Percentiles rank a stretch among this genome's conserved stretches.
Conservation (phyloP, 768 basidiomycete genomes). For the Serendipita sp. region DNA sequence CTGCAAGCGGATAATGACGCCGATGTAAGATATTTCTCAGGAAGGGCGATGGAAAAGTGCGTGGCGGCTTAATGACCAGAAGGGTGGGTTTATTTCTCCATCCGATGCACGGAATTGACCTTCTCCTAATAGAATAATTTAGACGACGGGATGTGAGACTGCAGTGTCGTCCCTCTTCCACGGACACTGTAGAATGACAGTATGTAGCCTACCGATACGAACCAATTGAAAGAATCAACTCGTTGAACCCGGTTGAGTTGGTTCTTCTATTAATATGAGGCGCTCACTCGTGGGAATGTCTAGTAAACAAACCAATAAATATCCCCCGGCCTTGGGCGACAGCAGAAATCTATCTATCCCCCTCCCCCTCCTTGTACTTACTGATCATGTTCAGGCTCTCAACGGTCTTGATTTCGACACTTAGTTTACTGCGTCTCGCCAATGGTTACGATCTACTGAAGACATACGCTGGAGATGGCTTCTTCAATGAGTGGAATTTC, state of each 20-base stretch:
- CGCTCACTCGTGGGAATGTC: too few species aligned
- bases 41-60: conserved; percentile 51
- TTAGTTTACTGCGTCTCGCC: background rate
- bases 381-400: background rate
- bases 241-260: too few species aligned
- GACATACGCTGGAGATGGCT: background rate
- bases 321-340: too few species aligned
- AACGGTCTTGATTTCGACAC: background rate
- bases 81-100: background rate
- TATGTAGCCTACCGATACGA: background rate
- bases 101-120: background rate
- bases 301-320: too few species aligned
- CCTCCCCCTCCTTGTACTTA: too few species aligned
- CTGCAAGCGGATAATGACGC: conserved; percentile 82
- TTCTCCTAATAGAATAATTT: background rate
- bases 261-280: too few species aligned
- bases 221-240: background rate
- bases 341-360: too few species aligned
- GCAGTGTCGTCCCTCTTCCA: background rate
- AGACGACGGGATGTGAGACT: background rate
- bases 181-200: background rate
- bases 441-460: background rate
- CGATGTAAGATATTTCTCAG: conserved; percentile 90
- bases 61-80: background rate
- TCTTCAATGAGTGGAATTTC: background rate